Conservation (phyloP, 75 land plant genomes). For the Gnetum montanum region DNA sequence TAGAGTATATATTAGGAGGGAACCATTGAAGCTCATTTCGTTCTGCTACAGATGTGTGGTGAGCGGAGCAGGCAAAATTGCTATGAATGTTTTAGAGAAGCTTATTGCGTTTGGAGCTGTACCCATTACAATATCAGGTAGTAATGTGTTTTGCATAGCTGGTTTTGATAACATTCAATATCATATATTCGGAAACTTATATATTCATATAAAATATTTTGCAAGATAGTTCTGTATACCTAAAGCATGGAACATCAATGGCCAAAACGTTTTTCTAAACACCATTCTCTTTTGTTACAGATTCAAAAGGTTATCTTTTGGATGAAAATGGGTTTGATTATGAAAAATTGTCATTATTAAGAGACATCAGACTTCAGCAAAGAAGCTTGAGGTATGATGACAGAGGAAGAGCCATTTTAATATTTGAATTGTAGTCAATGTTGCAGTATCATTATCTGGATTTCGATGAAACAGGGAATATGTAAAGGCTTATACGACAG, state of each 20-base stretch:
- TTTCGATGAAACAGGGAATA: conserved; percentile 57
- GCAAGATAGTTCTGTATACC: too few species aligned
- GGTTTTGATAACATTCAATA: too few species aligned
- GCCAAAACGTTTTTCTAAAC: too few species aligned
- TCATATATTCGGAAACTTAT: too few species aligned
- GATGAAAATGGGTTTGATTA: conserved; percentile 97
- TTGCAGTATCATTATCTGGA: neutral
- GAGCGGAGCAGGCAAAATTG: conserved; percentile 96
- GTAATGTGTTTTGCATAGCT: neutral
- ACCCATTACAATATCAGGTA: conserved; percentile 90
- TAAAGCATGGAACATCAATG: too few species aligned
- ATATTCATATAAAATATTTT: too few species aligned
- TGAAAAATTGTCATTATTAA: conserved; percentile 60
- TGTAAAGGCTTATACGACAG: conserved; percentile 73
- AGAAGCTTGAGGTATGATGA: conserved; percentile 77
- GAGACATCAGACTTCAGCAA: conserved; percentile 78
- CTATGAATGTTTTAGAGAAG: conserved; percentile 93
- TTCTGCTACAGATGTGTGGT: conserved; percentile 66
- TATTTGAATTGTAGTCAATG: neutral
- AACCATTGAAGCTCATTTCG: too few species aligned
- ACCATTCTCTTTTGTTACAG: conserved; percentile 37
- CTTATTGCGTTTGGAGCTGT: conserved; percentile 86
- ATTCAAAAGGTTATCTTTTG: conserved; percentile 85
- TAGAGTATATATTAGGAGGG: too few species aligned
- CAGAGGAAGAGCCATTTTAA: too few species aligned